phyloP scores from a whole-genome alignment of 1,139 yeast species.

The Yamadazyma oceani region DNA sequence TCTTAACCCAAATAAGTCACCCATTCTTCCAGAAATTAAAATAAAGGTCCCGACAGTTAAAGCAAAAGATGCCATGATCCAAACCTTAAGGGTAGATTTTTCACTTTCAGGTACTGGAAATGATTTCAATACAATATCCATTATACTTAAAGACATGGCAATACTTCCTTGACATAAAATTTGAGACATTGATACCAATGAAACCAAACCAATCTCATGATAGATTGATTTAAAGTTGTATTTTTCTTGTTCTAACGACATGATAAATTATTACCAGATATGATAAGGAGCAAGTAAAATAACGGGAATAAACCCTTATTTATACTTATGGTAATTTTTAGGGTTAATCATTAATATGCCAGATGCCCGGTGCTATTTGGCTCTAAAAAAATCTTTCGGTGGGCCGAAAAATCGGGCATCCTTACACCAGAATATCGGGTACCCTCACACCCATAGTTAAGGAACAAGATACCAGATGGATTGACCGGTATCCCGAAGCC shows the following conservation, averaged over 20 bases:
- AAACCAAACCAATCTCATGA: conserved; percentile 32
- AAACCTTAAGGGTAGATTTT: conserved; percentile 32
- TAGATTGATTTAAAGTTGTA: conserved; percentile 17
- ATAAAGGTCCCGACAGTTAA: conserved; percentile 61
- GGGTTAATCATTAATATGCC: too few species aligned
- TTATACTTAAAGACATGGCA: conserved; percentile 40
- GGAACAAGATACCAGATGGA: background rate
- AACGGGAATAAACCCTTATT: background rate
- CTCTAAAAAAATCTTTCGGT: background rate
- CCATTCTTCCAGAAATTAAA: conserved; percentile 57
- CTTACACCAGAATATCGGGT: conserved; percentile 4
- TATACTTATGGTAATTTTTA: background rate
- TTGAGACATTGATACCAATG: conserved; percentile 39
- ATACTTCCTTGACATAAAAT: conserved; percentile 40
- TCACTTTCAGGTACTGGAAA: conserved; percentile 19
- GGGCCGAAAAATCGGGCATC: conserved; percentile 5
- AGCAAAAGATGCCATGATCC: conserved; percentile 62
- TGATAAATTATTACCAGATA: background rate
- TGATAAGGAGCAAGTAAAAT: background rate
- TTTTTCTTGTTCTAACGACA: conserved; percentile 3
- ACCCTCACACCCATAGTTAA: conserved; percentile 13
- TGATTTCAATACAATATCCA: conserved; percentile 36
- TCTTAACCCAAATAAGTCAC: conserved; percentile 55
- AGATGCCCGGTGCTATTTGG: background rate
- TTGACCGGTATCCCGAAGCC: background rate